These are phyloP conservation scores for Dioszegia crocea DNA, from an alignment of 768 basidiomycete genomes.

Conservation along the genomic window DNA sequence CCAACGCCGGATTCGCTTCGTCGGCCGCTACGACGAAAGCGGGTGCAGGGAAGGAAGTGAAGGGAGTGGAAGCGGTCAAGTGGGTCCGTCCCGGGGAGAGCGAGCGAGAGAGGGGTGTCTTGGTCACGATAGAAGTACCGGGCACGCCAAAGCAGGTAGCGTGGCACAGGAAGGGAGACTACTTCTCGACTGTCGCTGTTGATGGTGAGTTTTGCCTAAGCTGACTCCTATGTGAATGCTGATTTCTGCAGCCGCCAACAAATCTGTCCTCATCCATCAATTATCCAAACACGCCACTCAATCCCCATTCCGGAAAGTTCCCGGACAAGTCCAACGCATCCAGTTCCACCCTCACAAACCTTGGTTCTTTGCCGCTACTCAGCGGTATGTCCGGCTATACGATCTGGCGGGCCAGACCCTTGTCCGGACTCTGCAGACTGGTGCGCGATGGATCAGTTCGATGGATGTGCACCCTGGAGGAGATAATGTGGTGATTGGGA, in stretches of 20 bases:
- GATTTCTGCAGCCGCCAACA: conserved; percentile 63
- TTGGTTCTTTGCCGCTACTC: conserved; percentile 96
- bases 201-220: conserved; percentile 58
- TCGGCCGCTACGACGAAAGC: conserved; percentile 46
- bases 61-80: conserved; percentile 48
- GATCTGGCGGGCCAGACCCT: conserved; percentile 90
- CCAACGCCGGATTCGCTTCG: conserved; percentile 58
- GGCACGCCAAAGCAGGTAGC: conserved; percentile 67
- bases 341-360: conserved; percentile 92
- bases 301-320: conserved; percentile 93
- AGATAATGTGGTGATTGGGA: conserved; percentile 94
- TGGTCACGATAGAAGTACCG: conserved; percentile 52
- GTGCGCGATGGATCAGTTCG: conserved; percentile 93
- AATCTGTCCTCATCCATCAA: conserved; percentile 93
- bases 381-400: conserved; percentile 92
- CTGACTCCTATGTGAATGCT: conserved; percentile 29
- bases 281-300: conserved; percentile 89
- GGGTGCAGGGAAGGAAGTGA: conserved; percentile 34
- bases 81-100: conserved; percentile 50
- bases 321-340: conserved; percentile 82
- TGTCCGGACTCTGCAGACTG: conserved; percentile 88
- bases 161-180: conserved; percentile 94
- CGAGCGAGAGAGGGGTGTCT: conserved; percentile 50
- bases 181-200: conserved; percentile 76
- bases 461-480: conserved; percentile 85